Evolutionary conservation across 495 filamentous ascomycete species (phyloP).

Genomic region (Lentithecium fluviatile): DNA sequence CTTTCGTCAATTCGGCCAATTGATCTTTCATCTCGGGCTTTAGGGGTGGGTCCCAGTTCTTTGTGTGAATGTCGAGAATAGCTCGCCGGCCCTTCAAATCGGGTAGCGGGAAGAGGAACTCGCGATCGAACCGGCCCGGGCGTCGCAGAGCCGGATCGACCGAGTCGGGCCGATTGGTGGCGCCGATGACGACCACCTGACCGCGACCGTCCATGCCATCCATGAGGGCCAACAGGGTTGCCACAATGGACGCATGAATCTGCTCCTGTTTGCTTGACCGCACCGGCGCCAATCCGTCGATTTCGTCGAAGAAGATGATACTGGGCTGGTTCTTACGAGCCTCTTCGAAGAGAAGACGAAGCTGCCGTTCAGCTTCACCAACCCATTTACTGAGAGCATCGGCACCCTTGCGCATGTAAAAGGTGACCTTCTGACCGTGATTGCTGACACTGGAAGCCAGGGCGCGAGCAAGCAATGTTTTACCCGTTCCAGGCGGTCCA

Average conservation of each 20-base stretch:
- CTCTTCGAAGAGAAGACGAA: slow-evolving; percentile 92
- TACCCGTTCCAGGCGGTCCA: slow-evolving; percentile 95
- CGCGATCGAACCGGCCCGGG: slow-evolving; percentile 91
- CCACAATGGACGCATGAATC: slow-evolving; percentile 97
- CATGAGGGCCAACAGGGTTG: slow-evolving; percentile 92
- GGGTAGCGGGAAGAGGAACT: slow-evolving; percentile 96
- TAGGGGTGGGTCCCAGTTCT: slow-evolving; percentile 81
- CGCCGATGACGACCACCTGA: slow-evolving; percentile 96
- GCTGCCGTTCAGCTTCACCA: slow-evolving; percentile 92
- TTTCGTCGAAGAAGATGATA: slow-evolving; percentile 99
- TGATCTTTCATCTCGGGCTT: slow-evolving; percentile 74
- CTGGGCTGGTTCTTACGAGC: slow-evolving; percentile 91
- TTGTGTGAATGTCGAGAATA: slow-evolving; percentile 94
- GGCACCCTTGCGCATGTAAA: slow-evolving; percentile 98
- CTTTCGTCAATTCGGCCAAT: slow-evolving; percentile 84
- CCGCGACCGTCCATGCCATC: slow-evolving; percentile 98
- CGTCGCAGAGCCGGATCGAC: slow-evolving; percentile 93
- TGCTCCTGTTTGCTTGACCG: slow-evolving; percentile 97
- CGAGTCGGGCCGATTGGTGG: slow-evolving; percentile 95
- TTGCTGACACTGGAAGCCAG: slow-evolving; percentile 77
- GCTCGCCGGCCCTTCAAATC: slow-evolving; percentile 71
- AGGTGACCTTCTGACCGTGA: slow-evolving; percentile 88
- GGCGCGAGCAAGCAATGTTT: slow-evolving; percentile 89
- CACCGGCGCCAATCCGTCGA: slow-evolving; percentile 91
- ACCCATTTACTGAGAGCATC: slow-evolving; percentile 99